Base-by-base conservation (phyloP, 192 early-diverging fungal genomes). In the Chytriomyces sp. region DNA sequence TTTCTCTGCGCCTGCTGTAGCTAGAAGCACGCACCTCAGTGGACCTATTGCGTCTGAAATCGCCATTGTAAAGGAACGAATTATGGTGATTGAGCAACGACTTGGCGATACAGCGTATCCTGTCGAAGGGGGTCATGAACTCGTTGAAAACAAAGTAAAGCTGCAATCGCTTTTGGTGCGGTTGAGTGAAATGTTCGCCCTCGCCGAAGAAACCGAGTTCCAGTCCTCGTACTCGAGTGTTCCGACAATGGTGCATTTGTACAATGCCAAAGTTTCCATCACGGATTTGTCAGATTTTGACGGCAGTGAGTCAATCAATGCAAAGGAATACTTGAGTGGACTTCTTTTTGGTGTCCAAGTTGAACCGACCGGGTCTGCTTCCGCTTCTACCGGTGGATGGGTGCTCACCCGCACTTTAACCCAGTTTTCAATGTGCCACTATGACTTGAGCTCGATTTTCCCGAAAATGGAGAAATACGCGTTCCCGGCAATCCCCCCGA, bases 101-200 rank as follows among this genome's bases (percentile, higher is more conserved):
- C 61, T 78, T 23, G 68, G 7, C n/a, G 20, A 13, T 11, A 11
- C 61, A 47, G n/a, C 20, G 57, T 8, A 72, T 74, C 61, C 44
- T 77, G 20, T 73, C 69, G 26, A 20, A 7, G 53, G n/a, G 78
- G 10, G 23, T 9, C 35, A 57, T 7, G 63, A 80, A 8, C 76
- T 86, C n/a, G 28, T 83, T 16, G 49, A 79, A 7, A 28, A 28
- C 7, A 86, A 86, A 62, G 67, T 86, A 6, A 59, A 72, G 6
- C 71, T 81, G 16, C 81, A 83, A 69, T 45, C 77, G 8, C 46
- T 75, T 7, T 45, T 83, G 4, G 81, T 77, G 45, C 75, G 75
- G 43, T 77, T 86, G 3, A 47, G 20, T 3, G 82, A 86, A 26
- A 47, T 80, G 44, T 26, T 75, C 5, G 61, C 50, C 9, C 44